Evolutionary conservation across 176 grass and related monocot species (phyloP).

Genomic region (Hyparrhenia diplandra): DNA sequence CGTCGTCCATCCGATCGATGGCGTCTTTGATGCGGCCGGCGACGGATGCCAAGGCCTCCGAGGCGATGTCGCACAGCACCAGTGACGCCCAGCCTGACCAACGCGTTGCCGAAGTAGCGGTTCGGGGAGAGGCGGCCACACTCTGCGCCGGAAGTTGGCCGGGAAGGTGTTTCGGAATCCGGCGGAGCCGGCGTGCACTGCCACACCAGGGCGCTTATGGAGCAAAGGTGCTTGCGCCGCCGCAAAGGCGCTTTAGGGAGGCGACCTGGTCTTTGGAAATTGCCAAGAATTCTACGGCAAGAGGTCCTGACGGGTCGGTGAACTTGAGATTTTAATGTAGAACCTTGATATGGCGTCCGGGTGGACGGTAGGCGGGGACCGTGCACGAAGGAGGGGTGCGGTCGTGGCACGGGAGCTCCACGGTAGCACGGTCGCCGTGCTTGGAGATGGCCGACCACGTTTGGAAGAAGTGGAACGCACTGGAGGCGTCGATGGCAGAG

Average conservation of each 20-base stretch:
- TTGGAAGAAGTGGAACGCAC: conserved; percentile 37
- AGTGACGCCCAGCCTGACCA: neutral
- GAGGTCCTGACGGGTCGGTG: too few relatives aligned
- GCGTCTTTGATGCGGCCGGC: neutral
- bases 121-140: neutral
- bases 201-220: conserved; percentile 36
- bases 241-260: conserved; percentile 4
- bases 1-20: neutral
- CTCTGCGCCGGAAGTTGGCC: neutral
- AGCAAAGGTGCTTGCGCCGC: conserved; percentile 4
- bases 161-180: neutral
- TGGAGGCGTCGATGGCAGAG: neutral
- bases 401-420: too few relatives aligned
- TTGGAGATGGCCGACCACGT: conserved; percentile 15
- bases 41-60: neutral
- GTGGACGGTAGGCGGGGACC: too few relatives aligned
- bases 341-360: too few relatives aligned
- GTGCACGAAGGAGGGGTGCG: too few relatives aligned
- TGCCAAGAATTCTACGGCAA: too few relatives aligned
- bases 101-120: conserved; percentile 36
- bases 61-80: neutral
- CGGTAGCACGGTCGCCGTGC: neutral
- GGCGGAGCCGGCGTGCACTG: conserved; percentile 24
- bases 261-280: conserved; percentile 19
- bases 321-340: too few relatives aligned